phyloP scores from a whole-genome alignment of 352 stramenopile species.

The Phytophthora cactorum region DNA sequence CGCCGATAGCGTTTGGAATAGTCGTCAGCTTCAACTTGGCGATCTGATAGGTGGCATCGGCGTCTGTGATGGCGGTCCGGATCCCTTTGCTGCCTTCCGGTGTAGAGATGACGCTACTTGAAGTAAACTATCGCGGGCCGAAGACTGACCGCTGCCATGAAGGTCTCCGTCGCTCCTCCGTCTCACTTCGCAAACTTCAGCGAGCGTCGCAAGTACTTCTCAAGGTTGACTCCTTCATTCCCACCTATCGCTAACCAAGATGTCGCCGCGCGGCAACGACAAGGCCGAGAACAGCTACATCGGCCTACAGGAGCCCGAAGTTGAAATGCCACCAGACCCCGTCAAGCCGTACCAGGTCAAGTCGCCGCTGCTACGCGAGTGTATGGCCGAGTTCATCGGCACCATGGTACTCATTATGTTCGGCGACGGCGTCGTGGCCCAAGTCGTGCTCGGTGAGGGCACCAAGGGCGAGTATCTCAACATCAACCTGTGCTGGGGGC shows the following conservation, averaged over 20 bases:
- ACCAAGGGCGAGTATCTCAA: conserved; percentile 72
- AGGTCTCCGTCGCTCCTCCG: no score
- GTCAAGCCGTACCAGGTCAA: conserved; percentile 43
- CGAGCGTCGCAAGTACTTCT: neutral
- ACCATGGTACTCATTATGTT: conserved; percentile 75
- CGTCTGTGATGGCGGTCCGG: no score
- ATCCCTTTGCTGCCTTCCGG: no score
- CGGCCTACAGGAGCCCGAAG: conserved; percentile 29
- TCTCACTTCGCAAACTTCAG: neutral
- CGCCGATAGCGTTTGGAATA: neutral
- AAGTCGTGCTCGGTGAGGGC: conserved; percentile 56
- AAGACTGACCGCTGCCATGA: no score
- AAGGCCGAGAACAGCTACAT: conserved; percentile 39
- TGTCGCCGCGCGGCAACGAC: conserved; percentile 11
- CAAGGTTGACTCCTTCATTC: neutral
- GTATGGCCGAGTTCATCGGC: conserved; percentile 66
- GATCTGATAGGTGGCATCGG: neutral
- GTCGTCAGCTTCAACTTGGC: neutral
- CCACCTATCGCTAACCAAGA: neutral
- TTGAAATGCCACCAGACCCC: conserved; percentile 34
- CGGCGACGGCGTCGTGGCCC: conserved; percentile 64
- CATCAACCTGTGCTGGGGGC: conserved; percentile 76
- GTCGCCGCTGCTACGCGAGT: conserved; percentile 50
- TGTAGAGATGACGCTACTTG: no score
- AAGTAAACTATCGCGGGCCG: no score